Conservation (phyloP, 2,329 filamentous ascomycete species). For the Exophiala bonariae region DNA sequence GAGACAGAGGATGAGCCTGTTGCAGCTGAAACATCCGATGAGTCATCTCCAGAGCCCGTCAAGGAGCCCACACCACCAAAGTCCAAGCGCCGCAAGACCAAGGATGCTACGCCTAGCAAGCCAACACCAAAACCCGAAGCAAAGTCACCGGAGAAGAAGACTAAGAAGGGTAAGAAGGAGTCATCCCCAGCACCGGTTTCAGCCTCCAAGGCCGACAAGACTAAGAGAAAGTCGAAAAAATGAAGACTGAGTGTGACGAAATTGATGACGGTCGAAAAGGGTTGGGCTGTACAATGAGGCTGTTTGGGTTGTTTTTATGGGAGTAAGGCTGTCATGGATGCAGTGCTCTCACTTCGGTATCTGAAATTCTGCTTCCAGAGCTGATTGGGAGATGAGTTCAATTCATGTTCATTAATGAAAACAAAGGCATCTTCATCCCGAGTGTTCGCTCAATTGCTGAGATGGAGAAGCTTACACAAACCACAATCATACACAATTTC, state of each 20-base stretch:
- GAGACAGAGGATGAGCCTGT: slow-evolving; percentile 35
- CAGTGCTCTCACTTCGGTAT: too few relatives aligned
- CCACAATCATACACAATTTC: too few relatives aligned
- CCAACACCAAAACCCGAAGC: slow-evolving; percentile 37
- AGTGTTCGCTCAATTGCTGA: too few relatives aligned
- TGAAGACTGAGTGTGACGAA: slow-evolving; percentile 1
- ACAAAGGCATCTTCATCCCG: too few relatives aligned
- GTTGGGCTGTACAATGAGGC: too few relatives aligned
- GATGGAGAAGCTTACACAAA: too few relatives aligned
- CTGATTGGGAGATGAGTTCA: too few relatives aligned
- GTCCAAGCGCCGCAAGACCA: slow-evolving; percentile 45
- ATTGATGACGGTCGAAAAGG: too few relatives aligned
- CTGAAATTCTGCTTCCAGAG: too few relatives aligned
- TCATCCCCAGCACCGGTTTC: slow-evolving; percentile 23
- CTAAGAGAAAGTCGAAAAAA: slow-evolving; percentile 26
- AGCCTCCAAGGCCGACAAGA: slow-evolving; percentile 26
- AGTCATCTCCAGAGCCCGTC: slow-evolving; percentile 37
- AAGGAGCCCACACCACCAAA: slow-evolving; percentile 45
- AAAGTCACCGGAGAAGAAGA: slow-evolving; percentile 35
- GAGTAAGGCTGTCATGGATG: too few relatives aligned
- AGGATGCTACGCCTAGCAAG: slow-evolving; percentile 38
- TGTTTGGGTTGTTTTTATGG: too few relatives aligned
- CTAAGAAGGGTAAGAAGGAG: slow-evolving; percentile 52
- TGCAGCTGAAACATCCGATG: slow-evolving; percentile 36
- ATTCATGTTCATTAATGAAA: too few relatives aligned